A percentile compares a stretch with the other conserved stretches of the same genome.
These are phyloP conservation scores for Lyophyllum atratum DNA, from an alignment of 768 basidiomycete genomes.

Conservation along the genomic window DNA sequence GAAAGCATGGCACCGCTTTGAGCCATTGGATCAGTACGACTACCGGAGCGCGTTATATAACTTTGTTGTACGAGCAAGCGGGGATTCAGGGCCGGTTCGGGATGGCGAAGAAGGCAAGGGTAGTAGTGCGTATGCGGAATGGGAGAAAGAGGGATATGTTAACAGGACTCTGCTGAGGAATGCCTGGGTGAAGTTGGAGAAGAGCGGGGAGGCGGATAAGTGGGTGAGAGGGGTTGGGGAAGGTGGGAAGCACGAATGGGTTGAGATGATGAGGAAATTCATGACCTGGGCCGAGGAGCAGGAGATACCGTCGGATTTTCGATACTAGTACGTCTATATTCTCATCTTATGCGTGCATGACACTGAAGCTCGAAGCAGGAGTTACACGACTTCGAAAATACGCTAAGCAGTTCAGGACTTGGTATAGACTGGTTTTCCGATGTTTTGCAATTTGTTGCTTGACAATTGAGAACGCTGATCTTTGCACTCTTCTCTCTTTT, in stretches of 20 bases:
- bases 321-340: too few relatives aligned
- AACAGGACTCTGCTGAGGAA: conserved; percentile 47
- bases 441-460: too few relatives aligned
- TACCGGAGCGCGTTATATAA: conserved; percentile 63
- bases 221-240: conserved; percentile 67
- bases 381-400: too few relatives aligned
- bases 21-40: conserved; percentile 57
- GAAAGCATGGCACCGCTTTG: conserved; percentile 58
- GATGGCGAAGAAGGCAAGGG: not conserved
- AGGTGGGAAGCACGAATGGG: conserved; percentile 63
- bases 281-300: conserved; percentile 29
- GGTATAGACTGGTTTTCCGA: too few relatives aligned
- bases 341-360: too few relatives aligned
- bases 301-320: conserved; percentile 3
- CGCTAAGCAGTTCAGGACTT: too few relatives aligned
- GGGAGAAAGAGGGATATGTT: conserved; percentile 60
- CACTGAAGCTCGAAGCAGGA: too few relatives aligned
- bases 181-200: conserved; percentile 62
- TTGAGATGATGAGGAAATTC: conserved; percentile 41
- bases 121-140: conserved; percentile 28
- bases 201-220: conserved; percentile 51
- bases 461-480: too few relatives aligned
- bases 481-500: too few relatives aligned
- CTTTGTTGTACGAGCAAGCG: conserved; percentile 35
- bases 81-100: conserved; percentile 3